Evolutionary conservation across 2,329 filamentous ascomycete species (phyloP), one percentile per base, ranked within the genome.

Genomic region (Phialophora expanda): DNA sequence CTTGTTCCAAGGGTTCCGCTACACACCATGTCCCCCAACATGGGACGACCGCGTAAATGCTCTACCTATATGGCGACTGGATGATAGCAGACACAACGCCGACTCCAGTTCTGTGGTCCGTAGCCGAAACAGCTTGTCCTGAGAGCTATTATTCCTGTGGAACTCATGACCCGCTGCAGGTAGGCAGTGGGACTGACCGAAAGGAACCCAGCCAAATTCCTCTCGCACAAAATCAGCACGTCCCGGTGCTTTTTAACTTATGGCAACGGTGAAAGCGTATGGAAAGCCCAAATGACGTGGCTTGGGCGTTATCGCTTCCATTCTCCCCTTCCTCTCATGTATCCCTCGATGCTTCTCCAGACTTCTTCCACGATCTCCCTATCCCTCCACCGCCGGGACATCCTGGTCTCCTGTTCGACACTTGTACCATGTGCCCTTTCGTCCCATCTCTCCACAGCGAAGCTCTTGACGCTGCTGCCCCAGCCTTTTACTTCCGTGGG

Each of bases 341-440:
- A 90, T 70, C 85, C 85, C 83, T 98, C 95, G 69, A 99, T 90
- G 4, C 87, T 83, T 75, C 90, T 90, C 95, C 95, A 99, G 68
- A 99, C 92, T 66, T 88, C 84, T 83, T 98, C 95, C 9, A 97
- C 92, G 20, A 96, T 89, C 81, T 98, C 95, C 58, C 93, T 86
- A 79, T 99, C 95, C 73, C 94, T 85, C 88, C 94, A 98, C 66
- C 89, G 74, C 48, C 87, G 80, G 64, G 76, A 74, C 50, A 76
- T 74, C 4, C 78, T 80, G 22, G 79, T 77, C 14, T 71, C 69
- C 14, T 62, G 64, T 26, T 68, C 69, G 72, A 67, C 76, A 64
- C 51, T 69, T 12, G 65, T 58, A 22, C 66, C 71, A 48, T 73
- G 79, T 55, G 75, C 76, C 71, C 82, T 79, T 67, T 83, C 81